Base-by-base conservation (phyloP, 177 flowering plant genomes). In the Vitis hybrid region DNA sequence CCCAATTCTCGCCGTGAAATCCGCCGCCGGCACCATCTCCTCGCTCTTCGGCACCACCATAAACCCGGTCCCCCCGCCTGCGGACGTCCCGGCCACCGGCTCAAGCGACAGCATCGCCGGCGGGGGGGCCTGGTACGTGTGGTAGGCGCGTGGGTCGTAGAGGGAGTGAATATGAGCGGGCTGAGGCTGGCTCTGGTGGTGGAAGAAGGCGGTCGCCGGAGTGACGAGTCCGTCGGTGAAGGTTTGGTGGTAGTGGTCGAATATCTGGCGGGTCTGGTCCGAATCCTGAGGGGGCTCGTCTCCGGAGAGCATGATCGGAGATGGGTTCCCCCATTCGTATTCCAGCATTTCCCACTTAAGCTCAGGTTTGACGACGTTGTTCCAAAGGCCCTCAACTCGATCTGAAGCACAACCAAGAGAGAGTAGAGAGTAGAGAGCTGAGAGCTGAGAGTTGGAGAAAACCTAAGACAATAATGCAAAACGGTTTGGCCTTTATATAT, bases 291-390 rank as follows among this genome's bases (percentile, higher is more conserved):
- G 55, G n/a, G 74, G 56, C n/a, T 84, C 84, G 10, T 79, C 89
- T 14, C 70, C 83, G 6, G 84, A 14, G 50, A 84, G 73, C 68
- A 87, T 78, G 14, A 83, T 75, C 12, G 84, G 56, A 1, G 88
- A 77, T 11, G 89, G 82, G 81, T 85, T 91, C 1, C 86, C 90
- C 97, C 94, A 91, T 71, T 85, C 90, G 74, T 91, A 89, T 40
- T 85, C 90, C 82, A 88, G 70, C 97, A 91, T 91, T 64, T 64
- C 73, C 69, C 49, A 40, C 45, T 40, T 9, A 40, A 40, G 45
- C 45, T 40, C 45, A 40, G 7, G 45, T 40, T 5, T 5, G 1
- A 40, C 9, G 45, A 40, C 45, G 45, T 0, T 7, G 45, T 62
- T 12, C 64, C 64, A 21, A 62, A 62, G 64, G 8, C 45, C 7